Conservation (phyloP, 2,329 filamentous ascomycete genomes). For the Penicillium italicum region DNA sequence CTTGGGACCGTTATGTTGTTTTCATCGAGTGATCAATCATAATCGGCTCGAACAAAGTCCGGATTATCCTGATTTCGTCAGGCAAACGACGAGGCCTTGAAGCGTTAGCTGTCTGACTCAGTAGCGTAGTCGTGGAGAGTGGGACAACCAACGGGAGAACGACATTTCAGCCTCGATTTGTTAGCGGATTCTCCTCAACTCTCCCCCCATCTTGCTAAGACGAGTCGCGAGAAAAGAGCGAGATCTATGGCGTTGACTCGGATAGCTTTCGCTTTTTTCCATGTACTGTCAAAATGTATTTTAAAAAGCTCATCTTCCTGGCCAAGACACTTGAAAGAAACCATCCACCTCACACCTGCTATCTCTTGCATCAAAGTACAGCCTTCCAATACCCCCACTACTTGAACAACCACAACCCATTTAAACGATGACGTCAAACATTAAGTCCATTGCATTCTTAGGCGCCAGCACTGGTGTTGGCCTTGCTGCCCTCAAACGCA, state of each 20-base stretch:
- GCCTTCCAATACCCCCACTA: background rate
- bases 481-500: conserved; percentile 42
- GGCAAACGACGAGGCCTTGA: background rate
- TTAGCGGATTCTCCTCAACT: too few species aligned
- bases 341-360: background rate
- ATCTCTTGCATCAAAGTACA: background rate
- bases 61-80: background rate
- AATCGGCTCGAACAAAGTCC: background rate
- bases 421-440: conserved; percentile 7
- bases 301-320: background rate
- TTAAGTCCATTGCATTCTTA: conserved; percentile 47
- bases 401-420: background rate
- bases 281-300: background rate
- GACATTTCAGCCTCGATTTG: background rate
- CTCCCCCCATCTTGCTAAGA: background rate
- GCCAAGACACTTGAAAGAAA: background rate
- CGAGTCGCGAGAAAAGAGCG: conserved; percentile 6
- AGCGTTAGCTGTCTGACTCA: background rate
- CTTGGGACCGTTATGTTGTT: background rate
- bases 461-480: conserved; percentile 52
- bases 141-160: background rate
- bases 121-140: too few species aligned
- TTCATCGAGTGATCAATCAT: background rate
- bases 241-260: background rate
- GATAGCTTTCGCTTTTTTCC: background rate